Base-by-base conservation (phyloP, 495 filamentous ascomycete genomes). In the Penicilliopsis zonata region DNA sequence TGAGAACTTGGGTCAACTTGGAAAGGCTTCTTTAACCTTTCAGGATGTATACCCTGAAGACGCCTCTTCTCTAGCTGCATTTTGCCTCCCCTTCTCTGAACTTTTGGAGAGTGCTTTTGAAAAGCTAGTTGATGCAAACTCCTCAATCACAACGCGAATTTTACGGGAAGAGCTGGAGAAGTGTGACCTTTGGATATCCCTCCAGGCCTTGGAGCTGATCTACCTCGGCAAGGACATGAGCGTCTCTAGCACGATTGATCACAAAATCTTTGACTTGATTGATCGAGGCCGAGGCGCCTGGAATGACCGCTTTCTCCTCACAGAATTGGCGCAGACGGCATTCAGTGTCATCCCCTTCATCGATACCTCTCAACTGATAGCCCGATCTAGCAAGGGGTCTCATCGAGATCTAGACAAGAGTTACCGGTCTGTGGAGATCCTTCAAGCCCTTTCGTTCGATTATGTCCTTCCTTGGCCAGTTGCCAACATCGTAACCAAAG, bases 261-360 rank as follows among this genome's bases (percentile, higher is more conserved):
- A 64, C 17, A 69, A 72, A 9, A 56, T 95, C 10, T 94, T 93
- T 49, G 74, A 83, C 23, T 72, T 80, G 22, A 70, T 95, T 13
- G 84, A 90, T 40, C 63, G 63, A 13, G 53, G 76, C 5, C 71
- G 69, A 30, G 44, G 50, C 12, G 67, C 65, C 15, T 95, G 88
- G 87, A 77, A 76, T 36, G 85, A 96, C 54, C 70, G 76, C 13
- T 92, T 85, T 46, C 62, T 80, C 3, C 61, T 94, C 19, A 93
- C 82, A 2, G 85, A 90, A 43, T 53, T 88, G 5, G 74, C 78
- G 3, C 82, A 82, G 34, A 71, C 69, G 20, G 70, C 78, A 3
- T 85, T 86, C 47, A 65, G 67, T 22, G 38, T 46, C 1, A 37
- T 65, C 7, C 33, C 45, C 2, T 53, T 55, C 13, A 56, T 82